Evolutionary conservation across 1,284 basidiomycete genomes (phyloP).

Genomic region (Neonothopanus nambi): DNA sequence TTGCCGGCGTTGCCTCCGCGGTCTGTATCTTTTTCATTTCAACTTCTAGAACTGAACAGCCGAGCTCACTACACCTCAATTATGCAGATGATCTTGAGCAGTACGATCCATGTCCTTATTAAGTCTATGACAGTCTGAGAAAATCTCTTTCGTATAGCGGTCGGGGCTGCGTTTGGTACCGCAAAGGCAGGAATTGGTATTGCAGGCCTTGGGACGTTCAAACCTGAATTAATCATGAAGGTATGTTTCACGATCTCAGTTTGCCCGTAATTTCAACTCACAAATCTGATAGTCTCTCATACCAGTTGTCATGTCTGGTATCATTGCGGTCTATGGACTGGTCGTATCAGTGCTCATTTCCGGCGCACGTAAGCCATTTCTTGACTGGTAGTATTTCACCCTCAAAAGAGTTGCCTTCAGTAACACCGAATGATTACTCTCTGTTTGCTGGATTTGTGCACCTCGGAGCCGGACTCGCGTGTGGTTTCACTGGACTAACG

Average conservation of each 20-base stretch:
- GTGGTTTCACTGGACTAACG: slow-evolving; percentile 91
- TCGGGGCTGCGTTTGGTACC: slow-evolving; percentile 96
- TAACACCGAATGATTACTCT: slow-evolving; percentile 65
- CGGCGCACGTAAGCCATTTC: slow-evolving; percentile 50
- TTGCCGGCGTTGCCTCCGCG: slow-evolving; percentile 80
- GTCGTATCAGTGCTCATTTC: slow-evolving; percentile 78
- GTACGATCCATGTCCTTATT: slow-evolving; percentile 39
- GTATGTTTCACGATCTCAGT: slow-evolving; percentile 40
- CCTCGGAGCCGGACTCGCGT: slow-evolving; percentile 90
- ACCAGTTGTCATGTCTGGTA: slow-evolving; percentile 89
- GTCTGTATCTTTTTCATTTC: slow-evolving; percentile 44
- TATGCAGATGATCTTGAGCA: slow-evolving; percentile 83
- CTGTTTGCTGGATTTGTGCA: slow-evolving; percentile 92
- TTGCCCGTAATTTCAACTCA: slow-evolving; percentile 3
- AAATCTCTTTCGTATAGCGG: slow-evolving; percentile 46
- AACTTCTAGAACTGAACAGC: slow-evolving; percentile 1
- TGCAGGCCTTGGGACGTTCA: slow-evolving; percentile 92
- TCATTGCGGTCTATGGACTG: slow-evolving; percentile 78
- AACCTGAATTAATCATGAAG: slow-evolving; percentile 98
- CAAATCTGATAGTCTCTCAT: slow-evolving; percentile 72
- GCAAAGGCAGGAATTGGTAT: slow-evolving; percentile 98
- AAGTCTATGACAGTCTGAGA: slow-evolving; percentile 8
- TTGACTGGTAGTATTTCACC: slow-evolving; percentile 3
- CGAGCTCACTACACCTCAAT: slow-evolving; percentile 8
- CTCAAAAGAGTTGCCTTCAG: slow-evolving; percentile 39